Percentiles rank a stretch among this genome's conserved stretches.
Evolutionary conservation across 1,284 basidiomycete species (phyloP).

Genomic region (Wolfiporia cocos): DNA sequence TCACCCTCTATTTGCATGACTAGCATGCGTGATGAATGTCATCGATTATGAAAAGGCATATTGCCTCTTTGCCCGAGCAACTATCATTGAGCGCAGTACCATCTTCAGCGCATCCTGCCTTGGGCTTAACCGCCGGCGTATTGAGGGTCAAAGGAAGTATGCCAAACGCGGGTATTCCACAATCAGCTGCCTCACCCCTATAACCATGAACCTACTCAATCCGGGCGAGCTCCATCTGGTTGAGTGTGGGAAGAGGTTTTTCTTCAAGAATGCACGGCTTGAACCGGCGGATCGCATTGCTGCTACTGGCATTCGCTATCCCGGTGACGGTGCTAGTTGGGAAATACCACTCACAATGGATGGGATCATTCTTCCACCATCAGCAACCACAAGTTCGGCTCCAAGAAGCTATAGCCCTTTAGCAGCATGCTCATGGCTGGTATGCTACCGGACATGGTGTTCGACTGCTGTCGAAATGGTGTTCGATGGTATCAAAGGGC

Average conservation of each 20-base stretch:
- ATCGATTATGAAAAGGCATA: slow-evolving; percentile 23
- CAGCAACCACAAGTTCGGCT: not conserved
- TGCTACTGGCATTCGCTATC: slow-evolving; percentile 21
- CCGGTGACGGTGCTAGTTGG: slow-evolving; percentile 25
- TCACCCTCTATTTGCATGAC: not conserved
- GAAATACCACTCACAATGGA: slow-evolving; percentile 19
- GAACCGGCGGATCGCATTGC: too few species aligned
- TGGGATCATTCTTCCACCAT: slow-evolving; percentile 15
- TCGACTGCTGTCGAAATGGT: not conserved
- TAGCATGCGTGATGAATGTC: slow-evolving; percentile 43
- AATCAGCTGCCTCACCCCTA: slow-evolving; percentile 13
- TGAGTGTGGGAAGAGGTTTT: too few species aligned
- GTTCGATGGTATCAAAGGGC: too few species aligned
- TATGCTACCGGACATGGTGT: not conserved
- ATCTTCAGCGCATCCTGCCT: slow-evolving; percentile 2
- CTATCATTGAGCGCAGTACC: slow-evolving; percentile 15
- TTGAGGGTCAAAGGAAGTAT: slow-evolving; percentile 13
- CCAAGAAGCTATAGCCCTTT: not conserved
- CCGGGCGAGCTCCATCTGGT: too few species aligned
- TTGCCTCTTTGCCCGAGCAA: slow-evolving; percentile 21
- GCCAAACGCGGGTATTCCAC: slow-evolving; percentile 17
- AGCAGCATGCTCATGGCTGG: not conserved
- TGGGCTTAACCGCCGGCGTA: not conserved
- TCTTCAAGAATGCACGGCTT: too few species aligned
- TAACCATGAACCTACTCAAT: slow-evolving; percentile 1